Evolutionary conservation across 2,329 filamentous ascomycete species (phyloP).

Genomic region (Aspergillus felis): DNA sequence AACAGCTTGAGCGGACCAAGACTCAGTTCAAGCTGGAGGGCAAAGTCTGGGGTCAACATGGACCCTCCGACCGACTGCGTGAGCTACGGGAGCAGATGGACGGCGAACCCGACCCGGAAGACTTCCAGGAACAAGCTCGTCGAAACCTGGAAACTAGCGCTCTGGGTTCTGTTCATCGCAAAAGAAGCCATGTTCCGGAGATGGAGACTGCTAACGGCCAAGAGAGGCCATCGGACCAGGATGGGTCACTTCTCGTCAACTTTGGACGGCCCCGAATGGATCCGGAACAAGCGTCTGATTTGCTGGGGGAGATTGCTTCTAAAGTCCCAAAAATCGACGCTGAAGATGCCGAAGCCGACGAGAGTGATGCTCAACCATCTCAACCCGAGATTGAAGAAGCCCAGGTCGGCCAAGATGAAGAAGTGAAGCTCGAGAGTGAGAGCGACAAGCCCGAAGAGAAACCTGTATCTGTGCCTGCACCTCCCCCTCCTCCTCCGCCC

Average conservation of each 20-base stretch:
- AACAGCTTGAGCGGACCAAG: constrained; percentile 93
- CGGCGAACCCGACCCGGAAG: constrained; percentile 50
- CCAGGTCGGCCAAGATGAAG: constrained; percentile 51
- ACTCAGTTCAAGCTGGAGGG: constrained; percentile 97
- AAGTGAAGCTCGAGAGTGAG: constrained; percentile 1
- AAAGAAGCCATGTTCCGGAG: constrained; percentile 40
- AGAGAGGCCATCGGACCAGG: constrained; percentile 47
- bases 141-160: constrained; percentile 67
- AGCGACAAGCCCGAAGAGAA: constrained; percentile 9
- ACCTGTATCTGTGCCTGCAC: constrained; percentile 14
- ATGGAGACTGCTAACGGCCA: constrained; percentile 35
- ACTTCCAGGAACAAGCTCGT: constrained; percentile 53
- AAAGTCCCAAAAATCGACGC: constrained; percentile 72
- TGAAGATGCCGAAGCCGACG: constrained; percentile 17
- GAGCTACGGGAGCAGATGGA: constrained; percentile 96
- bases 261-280: constrained; percentile 64
- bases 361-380: constrained; percentile 59
- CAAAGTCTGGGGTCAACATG: constrained; percentile 80
- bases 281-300: constrained; percentile 59
- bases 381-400: constrained; percentile 58
- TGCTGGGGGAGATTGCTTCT: constrained; percentile 68
- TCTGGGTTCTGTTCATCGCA: constrained; percentile 67
- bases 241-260: constrained; percentile 68
- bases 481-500: constrained; percentile 40
- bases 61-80: constrained; percentile 85